A percentile compares a stretch with the other conserved stretches of the same genome.
Conservation (phyloP, 192 early-diverging fungal species). For the Lobosporangium transversale region DNA sequence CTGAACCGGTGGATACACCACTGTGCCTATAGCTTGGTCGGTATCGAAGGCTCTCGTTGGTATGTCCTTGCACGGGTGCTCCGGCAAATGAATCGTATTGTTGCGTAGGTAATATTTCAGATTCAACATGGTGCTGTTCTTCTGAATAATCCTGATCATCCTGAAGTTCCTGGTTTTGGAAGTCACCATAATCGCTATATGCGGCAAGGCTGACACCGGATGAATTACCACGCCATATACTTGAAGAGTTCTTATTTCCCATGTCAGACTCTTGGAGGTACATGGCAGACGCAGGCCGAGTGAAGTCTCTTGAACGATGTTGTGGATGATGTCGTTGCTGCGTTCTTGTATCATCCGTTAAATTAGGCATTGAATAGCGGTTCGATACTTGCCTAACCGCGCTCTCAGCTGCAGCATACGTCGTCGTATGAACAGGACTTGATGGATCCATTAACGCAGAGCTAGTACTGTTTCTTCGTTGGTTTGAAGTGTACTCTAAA, state of each 20-base stretch:
- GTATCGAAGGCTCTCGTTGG: not conserved
- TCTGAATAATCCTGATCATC: conserved; percentile 5
- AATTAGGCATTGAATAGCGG: conserved; percentile 40
- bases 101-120: conserved; percentile 25
- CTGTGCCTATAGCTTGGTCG: conserved; percentile 8
- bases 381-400: conserved; percentile 20
- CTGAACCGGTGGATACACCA: conserved; percentile 8
- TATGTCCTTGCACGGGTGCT: not conserved
- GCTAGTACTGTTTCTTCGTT: not conserved
- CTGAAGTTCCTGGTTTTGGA: conserved; percentile 2
- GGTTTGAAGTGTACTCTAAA: conserved; percentile 3
- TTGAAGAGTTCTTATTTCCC: conserved; percentile 4
- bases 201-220: not conserved
- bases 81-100: not conserved
- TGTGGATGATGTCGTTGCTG: not conserved
- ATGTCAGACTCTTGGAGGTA: too few species aligned
- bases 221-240: not conserved
- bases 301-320: too few species aligned
- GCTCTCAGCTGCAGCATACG: too few species aligned
- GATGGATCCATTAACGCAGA: conserved; percentile 15
- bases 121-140: conserved; percentile 15
- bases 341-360: conserved; percentile 3
- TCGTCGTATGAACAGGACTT: too few species aligned
- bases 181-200: not conserved
- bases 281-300: too few species aligned